Percentiles rank a stretch among this genome's conserved stretches.
These are phyloP conservation scores for Suzukiozyma palmioleophila DNA, from an alignment of 1,139 yeast genomes.

Conservation along the genomic window DNA sequence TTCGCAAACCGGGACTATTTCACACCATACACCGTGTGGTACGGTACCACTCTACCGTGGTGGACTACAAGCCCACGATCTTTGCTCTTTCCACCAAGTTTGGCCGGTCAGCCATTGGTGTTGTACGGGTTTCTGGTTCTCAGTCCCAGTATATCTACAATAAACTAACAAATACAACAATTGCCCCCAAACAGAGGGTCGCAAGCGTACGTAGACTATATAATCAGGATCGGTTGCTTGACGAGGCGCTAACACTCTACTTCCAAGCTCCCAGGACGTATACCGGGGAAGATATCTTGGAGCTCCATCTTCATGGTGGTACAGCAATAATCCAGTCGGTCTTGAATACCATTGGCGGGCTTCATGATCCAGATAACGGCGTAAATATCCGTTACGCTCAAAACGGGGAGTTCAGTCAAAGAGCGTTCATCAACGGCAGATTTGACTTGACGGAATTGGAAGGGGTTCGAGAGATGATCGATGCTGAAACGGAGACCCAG, in stretches of 20 bases:
- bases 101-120: slow-evolving; percentile 82
- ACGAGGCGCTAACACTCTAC: slow-evolving; percentile 68
- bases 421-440: slow-evolving; percentile 75
- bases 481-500: slow-evolving; percentile 92
- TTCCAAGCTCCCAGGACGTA: slow-evolving; percentile 78
- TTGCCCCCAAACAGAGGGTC: slow-evolving; percentile 44
- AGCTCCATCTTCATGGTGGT: slow-evolving; percentile 91
- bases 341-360: slow-evolving; percentile 51
- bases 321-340: slow-evolving; percentile 76
- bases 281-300: slow-evolving; percentile 90
- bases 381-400: slow-evolving; percentile 73
- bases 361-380: slow-evolving; percentile 41
- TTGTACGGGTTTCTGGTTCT: slow-evolving; percentile 78
- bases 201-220: slow-evolving; percentile 57
- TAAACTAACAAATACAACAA: slow-evolving; percentile 39
- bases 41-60: slow-evolving; percentile 5
- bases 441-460: slow-evolving; percentile 79
- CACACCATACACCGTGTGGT: neutral
- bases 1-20: neutral
- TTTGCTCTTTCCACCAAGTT: slow-evolving; percentile 87
- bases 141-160: slow-evolving; percentile 44
- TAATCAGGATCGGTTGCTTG: slow-evolving; percentile 43
- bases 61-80: slow-evolving; percentile 51
- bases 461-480: slow-evolving; percentile 83
- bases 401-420: slow-evolving; percentile 84